Evolutionary conservation across 139 green algal genomes (phyloP).

Genomic region (Nannochloris sp.): DNA sequence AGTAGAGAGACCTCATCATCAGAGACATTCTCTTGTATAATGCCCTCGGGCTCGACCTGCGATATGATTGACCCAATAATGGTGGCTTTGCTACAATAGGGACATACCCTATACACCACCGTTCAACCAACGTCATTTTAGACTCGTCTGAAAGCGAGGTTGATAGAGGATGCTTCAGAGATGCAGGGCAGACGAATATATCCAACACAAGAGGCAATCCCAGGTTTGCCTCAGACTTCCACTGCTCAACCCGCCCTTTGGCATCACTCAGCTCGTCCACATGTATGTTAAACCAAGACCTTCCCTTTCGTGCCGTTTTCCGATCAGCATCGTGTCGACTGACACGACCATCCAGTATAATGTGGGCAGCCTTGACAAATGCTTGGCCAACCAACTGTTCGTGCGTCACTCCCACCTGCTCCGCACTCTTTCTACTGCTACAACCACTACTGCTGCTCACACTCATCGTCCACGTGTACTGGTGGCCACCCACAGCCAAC

Average conservation of each 20-base stretch:
- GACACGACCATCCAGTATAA: conserved; percentile 24
- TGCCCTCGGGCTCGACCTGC: conserved; percentile 24
- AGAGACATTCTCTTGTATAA: conserved; percentile 56
- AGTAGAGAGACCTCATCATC: conserved; percentile 58
- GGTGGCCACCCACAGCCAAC: no score
- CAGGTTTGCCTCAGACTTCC: conserved; percentile 13
- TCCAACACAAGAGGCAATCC: conserved; percentile 1
- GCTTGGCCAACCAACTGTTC: conserved; percentile 28
- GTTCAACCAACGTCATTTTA: conserved; percentile 40
- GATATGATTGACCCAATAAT: no score
- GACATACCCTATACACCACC: conserved; percentile 46
- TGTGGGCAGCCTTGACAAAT: conserved; percentile 35
- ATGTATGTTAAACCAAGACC: conserved; percentile 49
- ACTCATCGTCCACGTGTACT: no score
- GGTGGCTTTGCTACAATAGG: background rate
- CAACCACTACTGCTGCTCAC: no score
- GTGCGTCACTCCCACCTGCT: background rate
- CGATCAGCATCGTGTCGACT: background rate
- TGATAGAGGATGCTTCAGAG: background rate
- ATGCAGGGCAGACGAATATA: background rate
- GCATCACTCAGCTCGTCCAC: conserved; percentile 39
- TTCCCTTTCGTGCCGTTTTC: background rate
- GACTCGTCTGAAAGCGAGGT: background rate
- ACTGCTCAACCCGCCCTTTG: conserved; percentile 24
- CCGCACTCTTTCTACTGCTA: no score